Conservation (phyloP, 257 asterid genomes). For the Solanum pimpinellifolium region DNA sequence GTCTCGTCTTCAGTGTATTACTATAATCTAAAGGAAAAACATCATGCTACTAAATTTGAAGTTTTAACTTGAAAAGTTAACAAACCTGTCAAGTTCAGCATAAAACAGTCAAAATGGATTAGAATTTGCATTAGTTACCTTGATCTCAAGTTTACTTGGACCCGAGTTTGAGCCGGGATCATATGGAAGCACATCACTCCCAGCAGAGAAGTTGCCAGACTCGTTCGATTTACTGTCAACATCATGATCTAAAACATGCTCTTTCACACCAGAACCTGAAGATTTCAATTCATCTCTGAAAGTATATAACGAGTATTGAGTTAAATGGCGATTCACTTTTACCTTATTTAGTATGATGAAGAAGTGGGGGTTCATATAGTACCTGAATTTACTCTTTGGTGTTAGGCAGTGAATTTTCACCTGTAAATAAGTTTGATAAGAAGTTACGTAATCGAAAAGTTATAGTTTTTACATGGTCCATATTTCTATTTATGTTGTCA, state of each 20-base stretch:
- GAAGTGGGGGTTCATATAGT: neutral
- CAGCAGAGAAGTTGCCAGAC: slow-evolving; percentile 25
- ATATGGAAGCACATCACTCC: slow-evolving; percentile 15
- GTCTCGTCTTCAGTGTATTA: neutral
- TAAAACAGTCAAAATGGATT: neutral
- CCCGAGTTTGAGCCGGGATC: slow-evolving; percentile 19
- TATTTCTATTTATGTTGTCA: neutral
- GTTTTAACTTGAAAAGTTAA: neutral
- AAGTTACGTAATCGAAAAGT: neutral
- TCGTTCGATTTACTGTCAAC: slow-evolving; percentile 14
- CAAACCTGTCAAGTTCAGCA: neutral
- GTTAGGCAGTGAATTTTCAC: slow-evolving; percentile 60
- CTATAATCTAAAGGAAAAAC: neutral
- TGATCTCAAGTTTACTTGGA: slow-evolving; percentile 29
- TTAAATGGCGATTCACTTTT: neutral
- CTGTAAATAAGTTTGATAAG: slow-evolving; percentile 28
- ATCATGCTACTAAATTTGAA: neutral
- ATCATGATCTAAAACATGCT: slow-evolving; percentile 16
- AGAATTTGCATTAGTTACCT: slow-evolving; percentile 17
- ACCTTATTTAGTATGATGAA: neutral
- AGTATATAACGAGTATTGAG: slow-evolving; percentile 3
- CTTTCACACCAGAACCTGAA: slow-evolving; percentile 22
- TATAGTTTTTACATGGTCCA: neutral
- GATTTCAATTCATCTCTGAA: slow-evolving; percentile 41
- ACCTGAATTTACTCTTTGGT: slow-evolving; percentile 51